Percentiles rank a stretch among this genome's conserved stretches.
These are phyloP conservation scores for Acanthamoeba culbertsoni DNA, from an alignment of 208 protist species.

Conservation along the genomic window DNA sequence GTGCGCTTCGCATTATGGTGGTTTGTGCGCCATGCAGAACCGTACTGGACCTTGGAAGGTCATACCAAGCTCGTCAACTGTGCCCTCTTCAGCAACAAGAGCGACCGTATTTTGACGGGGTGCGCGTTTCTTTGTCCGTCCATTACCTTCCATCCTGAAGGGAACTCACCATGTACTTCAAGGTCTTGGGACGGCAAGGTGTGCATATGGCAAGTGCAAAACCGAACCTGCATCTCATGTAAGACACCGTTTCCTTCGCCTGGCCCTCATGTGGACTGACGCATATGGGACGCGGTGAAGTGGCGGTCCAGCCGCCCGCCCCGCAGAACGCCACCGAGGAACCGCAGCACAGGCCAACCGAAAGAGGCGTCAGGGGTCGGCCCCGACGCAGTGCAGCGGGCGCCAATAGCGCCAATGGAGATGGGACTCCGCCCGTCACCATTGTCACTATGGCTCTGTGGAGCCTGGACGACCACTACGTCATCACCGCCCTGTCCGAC, in stretches of 20 bases:
- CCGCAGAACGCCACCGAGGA: background rate
- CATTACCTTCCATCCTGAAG: too few species aligned
- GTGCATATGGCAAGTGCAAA: background rate
- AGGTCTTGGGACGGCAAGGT: slow-evolving; percentile 47
- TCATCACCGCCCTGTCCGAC: slow-evolving; percentile 57
- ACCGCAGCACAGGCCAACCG: background rate
- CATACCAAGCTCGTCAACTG: slow-evolving; percentile 5
- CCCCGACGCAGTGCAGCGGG: background rate
- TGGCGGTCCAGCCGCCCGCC: background rate
- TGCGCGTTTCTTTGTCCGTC: background rate
- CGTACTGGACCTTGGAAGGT: slow-evolving; percentile 5
- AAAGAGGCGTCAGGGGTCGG: background rate
- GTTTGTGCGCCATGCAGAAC: background rate
- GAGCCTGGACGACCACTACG: slow-evolving; percentile 52
- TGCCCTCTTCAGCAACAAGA: slow-evolving; percentile 33
- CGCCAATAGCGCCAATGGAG: background rate
- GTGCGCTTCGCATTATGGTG: background rate
- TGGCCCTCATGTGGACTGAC: background rate
- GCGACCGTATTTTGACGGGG: slow-evolving; percentile 38
- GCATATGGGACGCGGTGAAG: background rate
- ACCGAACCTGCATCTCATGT: background rate
- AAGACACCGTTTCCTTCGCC: background rate
- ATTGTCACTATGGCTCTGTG: slow-evolving; percentile 55
- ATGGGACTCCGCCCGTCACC: background rate
- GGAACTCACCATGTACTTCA: too few species aligned